These are phyloP conservation scores for Citrus trifoliata DNA, from an alignment of 345 rosid species.

Conservation along the genomic window DNA sequence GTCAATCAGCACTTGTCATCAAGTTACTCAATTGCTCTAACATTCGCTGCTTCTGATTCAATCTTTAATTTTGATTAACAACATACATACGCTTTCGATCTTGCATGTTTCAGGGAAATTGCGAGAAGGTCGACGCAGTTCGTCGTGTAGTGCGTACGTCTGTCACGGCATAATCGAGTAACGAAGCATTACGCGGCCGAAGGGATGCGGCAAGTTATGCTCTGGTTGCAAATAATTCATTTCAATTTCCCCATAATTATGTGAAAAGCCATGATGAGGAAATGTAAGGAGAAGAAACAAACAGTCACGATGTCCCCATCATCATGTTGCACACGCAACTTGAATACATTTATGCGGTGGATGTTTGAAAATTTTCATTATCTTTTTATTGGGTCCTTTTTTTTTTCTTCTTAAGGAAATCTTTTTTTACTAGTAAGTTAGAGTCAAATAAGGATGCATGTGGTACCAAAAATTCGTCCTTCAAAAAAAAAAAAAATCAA, in stretches of 20 bases:
- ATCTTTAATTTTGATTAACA: conserved; percentile 5
- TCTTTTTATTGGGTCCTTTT: too few species aligned
- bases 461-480: too few species aligned
- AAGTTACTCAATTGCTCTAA: not conserved
- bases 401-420: too few species aligned
- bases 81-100: conserved; percentile 9
- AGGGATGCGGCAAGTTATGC: too few species aligned
- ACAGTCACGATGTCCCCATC: not conserved
- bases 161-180: not conserved
- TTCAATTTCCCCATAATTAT: not conserved
- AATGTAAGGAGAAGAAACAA: too few species aligned
- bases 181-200: not conserved
- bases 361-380: too few species aligned
- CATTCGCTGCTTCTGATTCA: not conserved
- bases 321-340: not conserved
- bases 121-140: not conserved
- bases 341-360: too few species aligned
- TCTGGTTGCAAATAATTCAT: not conserved
- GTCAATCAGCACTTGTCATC: not conserved
- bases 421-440: too few species aligned
- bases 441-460: too few species aligned
- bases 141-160: too few species aligned
- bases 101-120: not conserved
- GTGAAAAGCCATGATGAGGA: not conserved
- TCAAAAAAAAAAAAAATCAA: too few species aligned